These are phyloP conservation scores for Calonectria pauciramosa DNA, from an alignment of 2,329 filamentous ascomycete genomes.

Conservation along the genomic window DNA sequence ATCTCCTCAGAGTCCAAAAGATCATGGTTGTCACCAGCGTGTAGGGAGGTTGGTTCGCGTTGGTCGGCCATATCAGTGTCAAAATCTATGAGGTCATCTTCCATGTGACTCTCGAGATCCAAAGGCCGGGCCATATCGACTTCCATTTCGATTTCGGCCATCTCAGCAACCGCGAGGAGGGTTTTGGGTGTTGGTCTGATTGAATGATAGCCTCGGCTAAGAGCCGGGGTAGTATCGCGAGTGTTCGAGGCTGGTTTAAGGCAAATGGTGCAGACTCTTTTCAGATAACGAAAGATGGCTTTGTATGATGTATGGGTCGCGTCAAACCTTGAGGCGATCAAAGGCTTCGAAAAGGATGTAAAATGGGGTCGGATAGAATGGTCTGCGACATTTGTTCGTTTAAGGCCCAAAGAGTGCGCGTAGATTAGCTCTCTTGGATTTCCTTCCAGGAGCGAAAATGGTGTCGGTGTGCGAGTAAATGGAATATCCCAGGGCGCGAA, in stretches of 20 bases:
- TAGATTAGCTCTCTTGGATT: background rate
- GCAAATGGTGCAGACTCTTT: background rate
- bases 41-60: slow-evolving; percentile 29
- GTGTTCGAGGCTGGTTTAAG: background rate
- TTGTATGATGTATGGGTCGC: background rate
- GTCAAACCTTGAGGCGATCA: slow-evolving; percentile 34
- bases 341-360: slow-evolving; percentile 27
- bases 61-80: slow-evolving; percentile 51
- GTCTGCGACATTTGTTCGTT: slow-evolving; percentile 47
- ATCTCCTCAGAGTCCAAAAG: slow-evolving; percentile 33
- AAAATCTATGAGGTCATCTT: slow-evolving; percentile 56
- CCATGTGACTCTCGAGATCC: slow-evolving; percentile 38
- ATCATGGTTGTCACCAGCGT: background rate
- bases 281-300: background rate
- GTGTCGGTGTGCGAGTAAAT: background rate
- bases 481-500: background rate
- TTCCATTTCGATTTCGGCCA: slow-evolving; percentile 51
- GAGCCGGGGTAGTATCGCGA: background rate
- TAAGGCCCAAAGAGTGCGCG: slow-evolving; percentile 1
- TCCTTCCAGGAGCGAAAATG: background rate
- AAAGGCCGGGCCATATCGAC: slow-evolving; percentile 46
- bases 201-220: background rate
- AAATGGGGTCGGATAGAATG: slow-evolving; percentile 30
- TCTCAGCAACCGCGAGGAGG: slow-evolving; percentile 17
- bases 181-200: background rate